Evolutionary conservation across 164 flowering plant genomes (phyloP).

Genomic region (Annona cherimola): DNA sequence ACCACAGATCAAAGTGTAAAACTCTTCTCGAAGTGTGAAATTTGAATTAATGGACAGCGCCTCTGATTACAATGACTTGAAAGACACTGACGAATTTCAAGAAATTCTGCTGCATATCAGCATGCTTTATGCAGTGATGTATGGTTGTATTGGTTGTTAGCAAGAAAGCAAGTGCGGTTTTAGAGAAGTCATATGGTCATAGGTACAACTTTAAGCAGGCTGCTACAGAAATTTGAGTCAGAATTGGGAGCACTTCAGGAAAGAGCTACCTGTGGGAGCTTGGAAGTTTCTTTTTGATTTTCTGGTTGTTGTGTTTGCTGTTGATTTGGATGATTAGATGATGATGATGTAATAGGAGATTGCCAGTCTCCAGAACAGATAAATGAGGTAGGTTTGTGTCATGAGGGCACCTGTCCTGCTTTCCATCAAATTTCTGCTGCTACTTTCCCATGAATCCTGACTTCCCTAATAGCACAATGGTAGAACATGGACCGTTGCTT

Average conservation of each 20-base stretch:
- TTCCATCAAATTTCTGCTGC: no score
- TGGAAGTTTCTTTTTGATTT: neutral
- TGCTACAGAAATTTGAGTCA: neutral
- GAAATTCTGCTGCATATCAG: neutral
- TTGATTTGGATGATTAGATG: neutral
- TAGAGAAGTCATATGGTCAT: neutral
- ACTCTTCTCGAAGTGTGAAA: neutral
- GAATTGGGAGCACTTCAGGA: neutral
- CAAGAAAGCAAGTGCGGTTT: neutral
- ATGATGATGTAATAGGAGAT: neutral
- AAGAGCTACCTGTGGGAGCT: neutral
- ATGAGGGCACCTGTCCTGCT: no score
- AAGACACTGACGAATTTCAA: neutral
- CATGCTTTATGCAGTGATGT: neutral
- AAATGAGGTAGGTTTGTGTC: no score
- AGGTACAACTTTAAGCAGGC: neutral
- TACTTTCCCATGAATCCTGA: no score
- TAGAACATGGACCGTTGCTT: no score
- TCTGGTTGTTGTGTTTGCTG: neutral
- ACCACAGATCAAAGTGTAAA: neutral
- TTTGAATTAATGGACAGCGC: neutral
- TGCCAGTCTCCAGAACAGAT: no score
- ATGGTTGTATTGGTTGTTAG: no score
- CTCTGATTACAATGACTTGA: neutral
- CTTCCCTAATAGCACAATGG: no score